Evolutionary conservation across 169 alveolate genomes (phyloP), one percentile per base, ranked within the genome.

Genomic region (Plasmodium fragile): DNA sequence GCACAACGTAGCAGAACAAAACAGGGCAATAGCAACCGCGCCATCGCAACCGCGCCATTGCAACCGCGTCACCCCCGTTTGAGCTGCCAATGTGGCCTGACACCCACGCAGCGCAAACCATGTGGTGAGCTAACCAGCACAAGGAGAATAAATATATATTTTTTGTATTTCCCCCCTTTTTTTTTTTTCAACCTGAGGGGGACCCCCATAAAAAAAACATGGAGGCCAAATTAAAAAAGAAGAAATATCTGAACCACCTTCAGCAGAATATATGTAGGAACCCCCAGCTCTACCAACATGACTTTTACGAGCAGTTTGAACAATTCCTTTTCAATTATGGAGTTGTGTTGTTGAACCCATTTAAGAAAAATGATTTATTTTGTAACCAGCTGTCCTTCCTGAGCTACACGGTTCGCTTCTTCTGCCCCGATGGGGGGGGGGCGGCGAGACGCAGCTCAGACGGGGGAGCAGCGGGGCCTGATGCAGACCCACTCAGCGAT

Each of bases 241-340:
- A 85, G 36, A 73, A 77, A 77, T 52, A 49, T 53, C 53, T 85
- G 28, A 85, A 85, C 84, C 22, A 52, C 43, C 79, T 85, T 4
- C 93, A 85, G 45, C 83, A 75, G 32, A 75, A 75, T 32, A 73
- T 85, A 6, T 85, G 84, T 25, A 85, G 75, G 79, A 85, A 75
- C 79, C 25, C 49, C 13, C 34, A 22, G 1, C 65, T 85, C 10
- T 75, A 85, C 39, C 16, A 45, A 18, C 34, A 34, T 4, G 93
- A 85, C n/a, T 85, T 72, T 43, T 85, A 85, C 69, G 93, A 85
- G 4, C 85, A 85, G 36, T 85, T 85, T 8, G 93, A 85, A 5
- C 45, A 32, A 22, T 85, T 85, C 84, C 85, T 85, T 45, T 85
- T 85, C 69, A 85, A 85, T 52, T 85, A 85, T 43, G 79, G 93